Evolutionary conservation across 2,329 filamentous ascomycete species (phyloP).

Genomic region (Cadophora gregata): DNA sequence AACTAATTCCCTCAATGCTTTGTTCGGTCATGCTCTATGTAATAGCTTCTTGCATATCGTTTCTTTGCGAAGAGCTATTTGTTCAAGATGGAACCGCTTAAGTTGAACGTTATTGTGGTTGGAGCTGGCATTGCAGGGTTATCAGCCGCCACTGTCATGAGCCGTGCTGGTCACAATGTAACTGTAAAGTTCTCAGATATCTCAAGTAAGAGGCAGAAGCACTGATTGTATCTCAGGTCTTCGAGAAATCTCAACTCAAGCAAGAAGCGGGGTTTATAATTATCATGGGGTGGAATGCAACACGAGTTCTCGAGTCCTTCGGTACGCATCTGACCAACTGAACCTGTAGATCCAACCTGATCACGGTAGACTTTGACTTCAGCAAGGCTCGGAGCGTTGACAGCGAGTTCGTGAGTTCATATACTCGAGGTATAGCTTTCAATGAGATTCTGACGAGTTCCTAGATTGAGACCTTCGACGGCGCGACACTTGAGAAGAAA

Average conservation of each 20-base stretch:
- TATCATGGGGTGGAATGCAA: constrained; percentile 9
- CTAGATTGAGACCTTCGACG: constrained; percentile 13
- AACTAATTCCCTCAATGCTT: too few species aligned
- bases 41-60: too few species aligned
- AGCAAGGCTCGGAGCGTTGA: constrained; percentile 3
- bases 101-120: constrained; percentile 8
- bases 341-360: neutral
- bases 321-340: neutral
- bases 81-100: neutral
- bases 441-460: neutral
- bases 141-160: constrained; percentile 3
- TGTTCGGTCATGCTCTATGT: too few species aligned
- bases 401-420: constrained; percentile 7
- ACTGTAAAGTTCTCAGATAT: neutral
- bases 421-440: neutral
- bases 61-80: neutral
- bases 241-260: constrained; percentile 8
- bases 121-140: constrained; percentile 13
- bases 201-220: neutral
- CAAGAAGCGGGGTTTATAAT: constrained; percentile 15
- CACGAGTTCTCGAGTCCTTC: constrained; percentile 6
- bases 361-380: neutral
- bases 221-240: neutral
- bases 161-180: constrained; percentile 7
- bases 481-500: neutral